Evolutionary conservation across 1,284 basidiomycete species (phyloP), one percentile per base, ranked within the genome.

Genomic region (Boletus smithii): DNA sequence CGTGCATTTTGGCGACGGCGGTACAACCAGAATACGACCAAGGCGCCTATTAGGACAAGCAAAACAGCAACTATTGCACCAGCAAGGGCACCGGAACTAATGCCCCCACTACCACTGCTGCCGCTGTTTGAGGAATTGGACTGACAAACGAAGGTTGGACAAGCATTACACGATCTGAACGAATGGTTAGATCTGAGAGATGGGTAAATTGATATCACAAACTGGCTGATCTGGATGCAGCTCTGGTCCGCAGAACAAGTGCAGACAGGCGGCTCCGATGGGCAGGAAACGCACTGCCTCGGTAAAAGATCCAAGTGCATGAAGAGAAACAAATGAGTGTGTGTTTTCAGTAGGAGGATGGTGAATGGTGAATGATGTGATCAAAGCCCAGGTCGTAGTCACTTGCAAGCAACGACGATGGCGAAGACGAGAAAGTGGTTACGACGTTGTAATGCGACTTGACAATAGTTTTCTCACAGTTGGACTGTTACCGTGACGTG

Each of bases 71-170:
- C 68, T 49, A 89, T 75, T 34, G 80, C 85, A 39, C 85, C 87
- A 23, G 83, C 87, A n/a, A 88, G 73, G 4, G 82, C 85, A 37
- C 85, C 85, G 48, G 76, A 73, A 60, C 82, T 83, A 42, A 81
- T 70, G 14, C 78, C 77, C 8, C 66, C 62, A 18, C 68, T 67
- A 17, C 63, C 38, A 16, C 46, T 35, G 32, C 26, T 34, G 23
- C 29, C 10, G 22, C 22, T 44, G 58, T 48, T 45, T 18, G 49
- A 45, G 42, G 32, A n/a, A 44, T 29, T 56, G 22, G 48, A 23
- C 41, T 51, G 52, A 43, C 56, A 48, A 26, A 63, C 64, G 55
- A 76, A 76, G 33, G 66, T 65, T 18, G 73, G 62, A 58, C 86
- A 88, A 1, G 69, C 67, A 39, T 61, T 58, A 57, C 86, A 88